phyloP scores from a whole-genome alignment of 768 basidiomycete species.

The Suillus americanus region DNA sequence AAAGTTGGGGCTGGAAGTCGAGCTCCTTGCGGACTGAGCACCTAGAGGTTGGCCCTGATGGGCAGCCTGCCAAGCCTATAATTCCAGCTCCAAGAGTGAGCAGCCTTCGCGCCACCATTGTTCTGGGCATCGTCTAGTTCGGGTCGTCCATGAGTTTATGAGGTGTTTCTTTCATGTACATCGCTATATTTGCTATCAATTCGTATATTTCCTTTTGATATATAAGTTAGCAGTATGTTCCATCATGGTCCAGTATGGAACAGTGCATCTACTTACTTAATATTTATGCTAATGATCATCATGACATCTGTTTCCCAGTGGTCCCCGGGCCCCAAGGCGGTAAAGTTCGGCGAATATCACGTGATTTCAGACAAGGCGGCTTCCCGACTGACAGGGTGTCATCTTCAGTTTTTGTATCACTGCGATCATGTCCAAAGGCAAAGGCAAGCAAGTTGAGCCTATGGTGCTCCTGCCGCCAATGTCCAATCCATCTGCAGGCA shows the following conservation, averaged over 20 bases:
- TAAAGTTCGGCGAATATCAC: not conserved
- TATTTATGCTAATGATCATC: not conserved
- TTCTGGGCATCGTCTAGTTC: slow-evolving; percentile 68
- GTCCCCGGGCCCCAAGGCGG: not conserved
- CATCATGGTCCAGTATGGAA: not conserved
- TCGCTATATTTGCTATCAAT: slow-evolving; percentile 1
- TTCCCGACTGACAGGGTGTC: not conserved
- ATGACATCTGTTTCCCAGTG: not conserved
- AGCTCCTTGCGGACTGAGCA: slow-evolving; percentile 53
- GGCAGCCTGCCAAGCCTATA: slow-evolving; percentile 29
- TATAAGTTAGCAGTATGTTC: not conserved
- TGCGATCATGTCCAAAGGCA: slow-evolving; percentile 29
- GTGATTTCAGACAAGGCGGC: not conserved
- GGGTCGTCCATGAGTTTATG: not conserved
- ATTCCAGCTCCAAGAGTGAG: slow-evolving; percentile 40
- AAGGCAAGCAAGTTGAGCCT: slow-evolving; percentile 28
- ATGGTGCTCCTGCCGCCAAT: slow-evolving; percentile 34
- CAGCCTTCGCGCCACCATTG: slow-evolving; percentile 77
- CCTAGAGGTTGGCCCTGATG: slow-evolving; percentile 37
- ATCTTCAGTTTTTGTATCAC: not conserved
- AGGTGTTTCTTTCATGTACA: not conserved
- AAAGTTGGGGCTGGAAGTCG: slow-evolving; percentile 94
- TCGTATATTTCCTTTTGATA: not conserved
- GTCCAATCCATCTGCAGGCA: slow-evolving; percentile 57
- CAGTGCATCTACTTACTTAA: not conserved